Evolutionary conservation across 2,329 filamentous ascomycete species (phyloP).

Genomic region (Aphanoascus verrucosus): DNA sequence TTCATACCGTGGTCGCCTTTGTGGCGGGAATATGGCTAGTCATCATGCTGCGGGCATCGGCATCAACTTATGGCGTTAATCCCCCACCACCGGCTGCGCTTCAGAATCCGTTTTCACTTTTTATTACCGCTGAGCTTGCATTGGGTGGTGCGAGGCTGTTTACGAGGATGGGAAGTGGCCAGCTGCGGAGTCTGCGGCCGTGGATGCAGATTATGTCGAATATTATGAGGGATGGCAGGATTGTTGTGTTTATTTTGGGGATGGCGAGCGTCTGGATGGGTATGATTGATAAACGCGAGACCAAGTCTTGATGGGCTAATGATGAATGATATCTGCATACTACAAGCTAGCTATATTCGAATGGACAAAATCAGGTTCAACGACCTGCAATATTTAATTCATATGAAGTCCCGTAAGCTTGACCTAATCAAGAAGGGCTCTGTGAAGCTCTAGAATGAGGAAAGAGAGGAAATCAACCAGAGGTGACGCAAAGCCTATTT

Average conservation of each 20-base stretch:
- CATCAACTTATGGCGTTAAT: slow-evolving; percentile 17
- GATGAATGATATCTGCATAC: neutral
- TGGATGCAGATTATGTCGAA: slow-evolving; percentile 32
- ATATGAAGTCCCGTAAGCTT: too few relatives aligned
- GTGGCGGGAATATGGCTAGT: slow-evolving; percentile 45
- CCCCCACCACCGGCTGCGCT: slow-evolving; percentile 37
- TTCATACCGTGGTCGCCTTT: slow-evolving; percentile 51
- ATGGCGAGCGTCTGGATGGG: slow-evolving; percentile 14
- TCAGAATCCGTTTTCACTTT: slow-evolving; percentile 37
- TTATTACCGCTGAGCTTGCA: slow-evolving; percentile 38
- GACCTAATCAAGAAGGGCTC: too few relatives aligned
- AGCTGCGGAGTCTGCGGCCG: slow-evolving; percentile 19
- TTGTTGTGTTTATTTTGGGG: slow-evolving; percentile 38
- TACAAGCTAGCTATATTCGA: neutral
- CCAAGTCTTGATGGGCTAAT: neutral
- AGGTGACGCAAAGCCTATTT: too few relatives aligned
- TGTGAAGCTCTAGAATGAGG: too few relatives aligned
- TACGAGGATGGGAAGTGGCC: slow-evolving; percentile 21
- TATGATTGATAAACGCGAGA: neutral
- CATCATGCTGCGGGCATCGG: slow-evolving; percentile 28
- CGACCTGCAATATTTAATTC: too few relatives aligned
- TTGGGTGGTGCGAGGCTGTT: slow-evolving; percentile 31
- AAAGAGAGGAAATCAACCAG: too few relatives aligned
- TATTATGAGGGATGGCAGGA: slow-evolving; percentile 34
- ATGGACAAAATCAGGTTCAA: neutral